These are phyloP conservation scores for Endoconidiophora laricicola DNA, from an alignment of 2,329 filamentous ascomycete genomes.

Conservation along the genomic window DNA sequence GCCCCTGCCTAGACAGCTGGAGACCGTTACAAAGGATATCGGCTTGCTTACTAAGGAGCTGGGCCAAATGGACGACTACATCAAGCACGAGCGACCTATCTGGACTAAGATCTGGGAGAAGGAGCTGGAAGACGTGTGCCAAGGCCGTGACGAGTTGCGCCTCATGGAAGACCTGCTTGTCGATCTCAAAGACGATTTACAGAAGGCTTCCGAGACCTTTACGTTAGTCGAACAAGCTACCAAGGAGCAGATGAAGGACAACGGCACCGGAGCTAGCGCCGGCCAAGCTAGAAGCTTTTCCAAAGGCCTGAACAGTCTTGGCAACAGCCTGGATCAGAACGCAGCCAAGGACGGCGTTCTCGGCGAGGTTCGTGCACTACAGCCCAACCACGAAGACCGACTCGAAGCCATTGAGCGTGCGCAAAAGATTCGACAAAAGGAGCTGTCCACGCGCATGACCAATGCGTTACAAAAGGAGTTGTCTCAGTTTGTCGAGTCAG, in stretches of 20 bases:
- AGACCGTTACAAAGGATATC: constrained; percentile 79
- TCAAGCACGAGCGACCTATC: constrained; percentile 80
- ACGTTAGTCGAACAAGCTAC: constrained; percentile 91
- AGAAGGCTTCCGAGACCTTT: constrained; percentile 88
- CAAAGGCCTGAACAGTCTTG: constrained; percentile 34
- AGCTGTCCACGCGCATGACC: constrained; percentile 60
- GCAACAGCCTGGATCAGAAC: constrained; percentile 48
- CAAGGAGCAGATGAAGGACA: constrained; percentile 86
- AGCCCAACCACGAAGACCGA: constrained; percentile 84
- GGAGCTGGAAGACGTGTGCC: constrained; percentile 87
- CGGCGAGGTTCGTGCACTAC: constrained; percentile 80
- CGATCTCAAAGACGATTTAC: constrained; percentile 83
- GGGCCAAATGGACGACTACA: constrained; percentile 84
- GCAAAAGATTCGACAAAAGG: constrained; percentile 77
- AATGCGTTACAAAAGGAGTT: constrained; percentile 75
- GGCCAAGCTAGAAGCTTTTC: constrained; percentile 39
- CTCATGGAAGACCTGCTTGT: constrained; percentile 91
- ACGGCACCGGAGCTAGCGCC: constrained; percentile 33
- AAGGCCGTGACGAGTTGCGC: constrained; percentile 83
- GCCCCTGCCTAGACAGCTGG: constrained; percentile 76
- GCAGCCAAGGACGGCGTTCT: constrained; percentile 83
- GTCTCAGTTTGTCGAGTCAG: constrained; percentile 68
- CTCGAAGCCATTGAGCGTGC: constrained; percentile 95
- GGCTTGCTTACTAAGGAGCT: constrained; percentile 66
- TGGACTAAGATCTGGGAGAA: constrained; percentile 99